Evolutionary conservation across 164 flowering plant species (phyloP), one percentile per base, ranked within the genome.

Genomic region (Macadamia integrifolia): DNA sequence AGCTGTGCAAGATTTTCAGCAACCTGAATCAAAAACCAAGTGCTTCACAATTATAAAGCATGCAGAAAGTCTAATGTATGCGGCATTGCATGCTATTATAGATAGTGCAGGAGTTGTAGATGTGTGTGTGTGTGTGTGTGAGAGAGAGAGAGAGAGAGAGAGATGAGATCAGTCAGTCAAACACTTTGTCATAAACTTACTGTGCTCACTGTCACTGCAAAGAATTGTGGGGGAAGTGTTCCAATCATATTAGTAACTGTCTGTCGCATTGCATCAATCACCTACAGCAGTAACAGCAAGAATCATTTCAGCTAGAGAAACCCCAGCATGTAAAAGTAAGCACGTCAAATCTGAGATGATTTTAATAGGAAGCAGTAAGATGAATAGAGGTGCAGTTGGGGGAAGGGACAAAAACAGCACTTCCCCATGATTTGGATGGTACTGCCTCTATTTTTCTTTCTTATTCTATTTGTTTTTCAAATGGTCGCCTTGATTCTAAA

Each of bases 1-100:
- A 92, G 97, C 80, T 92, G 99, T 9, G 99, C 97, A 74, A 94
- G 90, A 84, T 94, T 94, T 78, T 94, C 99, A 66, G 99, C 99
- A 75, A 92, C 99, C 99, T 94, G 81, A 61, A 76, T 64, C 32
- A 80, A 71, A 62, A 59, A 31, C 40, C 58, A 57, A 31, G 48
- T 9, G 59, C 12, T 35, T 4, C 12, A 31, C 31, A 44, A 43
- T 30, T n/a, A 52, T 53, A 64, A 8, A 28, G 44, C 10, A 57
- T 57, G 30, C 12, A 0, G 14, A 44, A 32, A 35, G 14, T 29
- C 13, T 9, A 29, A 31, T 60, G 43, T 9, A 60, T 60, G 40
- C 44, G 6, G 10, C 3, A 6, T 17, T 53, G 14, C 1, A 53
- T 23, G 57, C 14, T 60, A 29, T 58, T 29, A 58, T 46, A 8